Percentiles rank a stretch among this genome's conserved stretches.
Evolutionary conservation across 2,329 filamentous ascomycete species (phyloP).

Genomic region (Alternaria triticimaculans): DNA sequence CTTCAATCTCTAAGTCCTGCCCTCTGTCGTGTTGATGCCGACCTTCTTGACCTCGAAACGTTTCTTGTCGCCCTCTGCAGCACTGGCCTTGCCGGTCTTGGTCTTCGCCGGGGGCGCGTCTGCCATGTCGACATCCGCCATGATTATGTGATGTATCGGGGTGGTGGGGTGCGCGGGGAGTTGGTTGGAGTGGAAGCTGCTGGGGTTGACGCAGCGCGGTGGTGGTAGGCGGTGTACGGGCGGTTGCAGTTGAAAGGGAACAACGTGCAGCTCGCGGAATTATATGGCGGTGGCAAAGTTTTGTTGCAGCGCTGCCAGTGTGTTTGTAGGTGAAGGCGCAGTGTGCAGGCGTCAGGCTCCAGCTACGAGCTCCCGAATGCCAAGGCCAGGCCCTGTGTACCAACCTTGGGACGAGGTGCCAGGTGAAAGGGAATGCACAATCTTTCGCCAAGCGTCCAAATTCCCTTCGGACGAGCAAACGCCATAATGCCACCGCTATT

Average conservation of each 20-base stretch:
- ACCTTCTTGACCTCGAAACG: slow-evolving; percentile 99
- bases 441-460: background rate
- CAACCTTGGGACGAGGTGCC: slow-evolving; percentile 1
- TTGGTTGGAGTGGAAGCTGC: slow-evolving; percentile 7
- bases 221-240: background rate
- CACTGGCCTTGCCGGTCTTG: slow-evolving; percentile 59
- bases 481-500: background rate
- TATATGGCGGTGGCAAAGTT: slow-evolving; percentile 10
- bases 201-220: background rate
- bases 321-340: slow-evolving; percentile 8
- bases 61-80: slow-evolving; percentile 76
- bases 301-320: background rate
- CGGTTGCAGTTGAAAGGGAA: background rate
- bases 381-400: slow-evolving; percentile 17
- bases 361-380: slow-evolving; percentile 14
- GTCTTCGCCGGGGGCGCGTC: slow-evolving; percentile 71
- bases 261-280: slow-evolving; percentile 6
- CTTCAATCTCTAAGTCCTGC: slow-evolving; percentile 10
- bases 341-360: slow-evolving; percentile 19
- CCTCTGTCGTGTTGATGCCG: slow-evolving; percentile 25
- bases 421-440: background rate
- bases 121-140: slow-evolving; percentile 98
- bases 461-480: background rate
- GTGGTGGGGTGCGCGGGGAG: slow-evolving; percentile 32
- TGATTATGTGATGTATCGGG: slow-evolving; percentile 51